Base-by-base conservation (phyloP, 345 rosid genomes). In the Murraya koenigii region DNA sequence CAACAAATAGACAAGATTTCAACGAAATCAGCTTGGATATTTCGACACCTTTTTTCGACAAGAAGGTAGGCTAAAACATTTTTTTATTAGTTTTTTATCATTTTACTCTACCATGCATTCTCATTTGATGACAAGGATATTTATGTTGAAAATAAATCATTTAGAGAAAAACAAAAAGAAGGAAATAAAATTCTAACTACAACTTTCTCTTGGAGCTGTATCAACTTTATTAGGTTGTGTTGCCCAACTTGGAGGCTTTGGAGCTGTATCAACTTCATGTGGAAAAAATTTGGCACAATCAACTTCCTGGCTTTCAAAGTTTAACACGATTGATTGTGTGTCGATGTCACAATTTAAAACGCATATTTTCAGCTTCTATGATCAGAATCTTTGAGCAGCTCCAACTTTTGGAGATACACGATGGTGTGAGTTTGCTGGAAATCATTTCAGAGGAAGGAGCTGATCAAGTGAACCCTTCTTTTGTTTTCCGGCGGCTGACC, bases 401-500 rank as follows among this genome's bases (percentile, higher is more conserved):
- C 47, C 49, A 58, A 59, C 28, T 1, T 1, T 35, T 25, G 26
- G 32, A 56, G 75, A 59, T 72, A 59, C 6, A 20, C 7, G 0
- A 13, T 2, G 36, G 75, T 15, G 0, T 2, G 10, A 30, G 7
- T 13, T 33, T 56, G 56, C 36, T 19, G 15, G 78, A 11, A 19
- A 69, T 17, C 61, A 74, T 84, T 61, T 49, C 72, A 7, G 59
- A 14, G 66, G 86, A 77, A 10, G 76, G 54, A 75, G 71, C 26
- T 38, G 52, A 8, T 23, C 70, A 77, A 38, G 52, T 15, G 14
- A 63, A 25, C 10, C 36, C 23, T 1, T 44, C 7, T 26, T 84
- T 84, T 38, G 52, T 25, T 54, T 80, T 86, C 73, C 82, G 84
- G 23, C 36, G 56, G 30, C 10, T 84, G 14, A 58, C 32, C 32